phyloP scores from a whole-genome alignment of 1,284 basidiomycete genomes.

The Sporisorium scitamineum region DNA sequence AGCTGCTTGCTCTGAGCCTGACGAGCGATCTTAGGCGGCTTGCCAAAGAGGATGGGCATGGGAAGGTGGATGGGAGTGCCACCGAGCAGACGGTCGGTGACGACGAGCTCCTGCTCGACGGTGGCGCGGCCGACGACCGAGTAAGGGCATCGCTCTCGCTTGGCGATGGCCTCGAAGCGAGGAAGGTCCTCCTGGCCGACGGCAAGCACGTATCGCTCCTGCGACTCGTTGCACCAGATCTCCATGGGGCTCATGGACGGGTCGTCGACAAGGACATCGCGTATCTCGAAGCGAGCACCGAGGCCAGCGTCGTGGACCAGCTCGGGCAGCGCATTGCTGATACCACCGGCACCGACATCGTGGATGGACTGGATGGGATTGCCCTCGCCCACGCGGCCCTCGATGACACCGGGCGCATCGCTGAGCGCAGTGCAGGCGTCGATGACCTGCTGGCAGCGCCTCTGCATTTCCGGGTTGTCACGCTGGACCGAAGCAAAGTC shows the following conservation, averaged over 20 bases:
- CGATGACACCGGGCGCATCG: slow-evolving; percentile 42
- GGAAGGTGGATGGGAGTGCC: slow-evolving; percentile 86
- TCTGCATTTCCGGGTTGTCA: slow-evolving; percentile 98
- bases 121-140: slow-evolving; percentile 91
- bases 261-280: slow-evolving; percentile 92
- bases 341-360: slow-evolving; percentile 95
- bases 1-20: slow-evolving; percentile 76
- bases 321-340: slow-evolving; percentile 96
- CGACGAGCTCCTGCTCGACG: slow-evolving; percentile 79
- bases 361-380: slow-evolving; percentile 94
- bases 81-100: slow-evolving; percentile 86
- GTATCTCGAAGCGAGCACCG: slow-evolving; percentile 93
- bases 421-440: slow-evolving; percentile 74
- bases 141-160: slow-evolving; percentile 91
- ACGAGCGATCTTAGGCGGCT: slow-evolving; percentile 91
- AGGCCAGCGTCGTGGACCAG: slow-evolving; percentile 93
- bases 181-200: slow-evolving; percentile 58
- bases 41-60: slow-evolving; percentile 97
- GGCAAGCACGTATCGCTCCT: slow-evolving; percentile 95
- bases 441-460: slow-evolving; percentile 96
- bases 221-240: slow-evolving; percentile 99
- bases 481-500: slow-evolving; percentile 98
- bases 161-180: slow-evolving; percentile 81
- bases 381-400: slow-evolving; percentile 41
- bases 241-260: slow-evolving; percentile 97